Evolutionary conservation across 2,329 filamentous ascomycete species (phyloP).

Genomic region (Seiridium unicorne): DNA sequence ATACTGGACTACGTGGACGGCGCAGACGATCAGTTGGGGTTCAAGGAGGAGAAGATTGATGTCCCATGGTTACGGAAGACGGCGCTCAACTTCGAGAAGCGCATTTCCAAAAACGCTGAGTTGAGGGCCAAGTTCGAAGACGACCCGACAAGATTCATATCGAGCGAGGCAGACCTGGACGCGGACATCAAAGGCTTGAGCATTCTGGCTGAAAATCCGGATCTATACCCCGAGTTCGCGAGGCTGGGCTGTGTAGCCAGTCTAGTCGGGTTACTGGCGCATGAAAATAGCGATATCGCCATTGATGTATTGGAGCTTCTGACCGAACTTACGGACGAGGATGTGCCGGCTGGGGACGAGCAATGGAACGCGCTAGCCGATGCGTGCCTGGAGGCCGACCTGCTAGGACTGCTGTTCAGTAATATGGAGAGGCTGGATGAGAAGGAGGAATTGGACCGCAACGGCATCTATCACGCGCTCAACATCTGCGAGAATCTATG

Average conservation of each 20-base stretch:
- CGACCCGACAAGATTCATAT: slow-evolving; percentile 28
- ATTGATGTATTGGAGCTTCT: slow-evolving; percentile 89
- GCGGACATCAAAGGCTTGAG: slow-evolving; percentile 83
- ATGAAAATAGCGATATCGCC: slow-evolving; percentile 96
- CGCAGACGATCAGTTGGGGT: slow-evolving; percentile 32
- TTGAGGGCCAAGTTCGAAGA: slow-evolving; percentile 59
- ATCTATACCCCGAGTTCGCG: slow-evolving; percentile 38
- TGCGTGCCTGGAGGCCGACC: slow-evolving; percentile 64
- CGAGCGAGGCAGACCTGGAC: slow-evolving; percentile 78
- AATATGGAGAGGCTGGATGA: slow-evolving; percentile 83
- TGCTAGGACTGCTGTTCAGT: slow-evolving; percentile 71
- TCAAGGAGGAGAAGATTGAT: slow-evolving; percentile 71
- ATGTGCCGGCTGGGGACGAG: slow-evolving; percentile 62
- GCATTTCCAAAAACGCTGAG: slow-evolving; percentile 87
- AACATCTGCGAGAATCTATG: slow-evolving; percentile 83
- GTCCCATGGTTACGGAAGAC: slow-evolving; percentile 78
- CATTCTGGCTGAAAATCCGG: slow-evolving; percentile 81
- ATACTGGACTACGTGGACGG: slow-evolving; percentile 84
- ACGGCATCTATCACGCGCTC: slow-evolving; percentile 83
- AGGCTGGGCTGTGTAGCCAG: slow-evolving; percentile 40
- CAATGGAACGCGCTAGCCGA: slow-evolving; percentile 39
- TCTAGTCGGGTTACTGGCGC: slow-evolving; percentile 78
- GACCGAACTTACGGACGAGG: slow-evolving; percentile 88
- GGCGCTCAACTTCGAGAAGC: slow-evolving; percentile 82
- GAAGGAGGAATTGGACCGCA: slow-evolving; percentile 66